Percentiles rank a stretch among this genome's conserved stretches.
phyloP scores from a whole-genome alignment of 2,329 filamentous ascomycete species.

The Ophiostoma tasmaniense region DNA sequence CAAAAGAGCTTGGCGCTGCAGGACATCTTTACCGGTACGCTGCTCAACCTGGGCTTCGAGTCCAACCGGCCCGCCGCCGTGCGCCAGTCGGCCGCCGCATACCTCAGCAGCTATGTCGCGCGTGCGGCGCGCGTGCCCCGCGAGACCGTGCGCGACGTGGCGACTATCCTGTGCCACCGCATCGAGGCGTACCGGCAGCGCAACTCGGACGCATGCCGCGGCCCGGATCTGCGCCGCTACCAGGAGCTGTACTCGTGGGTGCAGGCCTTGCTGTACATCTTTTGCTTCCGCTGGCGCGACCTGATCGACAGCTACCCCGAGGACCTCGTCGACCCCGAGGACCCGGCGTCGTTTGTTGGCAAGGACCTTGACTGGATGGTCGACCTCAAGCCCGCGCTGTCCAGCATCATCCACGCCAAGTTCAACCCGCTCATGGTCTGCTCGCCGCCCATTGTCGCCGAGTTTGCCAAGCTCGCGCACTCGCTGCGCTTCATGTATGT shows the following conservation, averaged over 20 bases:
- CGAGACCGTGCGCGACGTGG: conserved; percentile 71
- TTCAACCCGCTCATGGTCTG: conserved; percentile 95
- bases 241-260: conserved; percentile 77
- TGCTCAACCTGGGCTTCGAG: conserved; percentile 64
- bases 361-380: conserved; percentile 73
- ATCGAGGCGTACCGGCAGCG: conserved; percentile 65
- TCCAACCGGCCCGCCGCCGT: conserved; percentile 61
- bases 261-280: conserved; percentile 89
- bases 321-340: conserved; percentile 54
- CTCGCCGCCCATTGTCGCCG: conserved; percentile 78
- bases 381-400: conserved; percentile 64
- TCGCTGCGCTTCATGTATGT: conserved; percentile 85
- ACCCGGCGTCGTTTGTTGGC: conserved; percentile 50
- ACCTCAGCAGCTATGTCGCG: conserved; percentile 89
- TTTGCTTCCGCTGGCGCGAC: conserved; percentile 96
- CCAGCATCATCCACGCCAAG: conserved; percentile 71
- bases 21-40: conserved; percentile 72
- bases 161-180: conserved; percentile 67
- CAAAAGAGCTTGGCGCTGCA: conserved; percentile 71
- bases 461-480: conserved; percentile 82
- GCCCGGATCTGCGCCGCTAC: conserved; percentile 78
- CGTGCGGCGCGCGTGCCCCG: conserved; percentile 74
- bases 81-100: conserved; percentile 79
- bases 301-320: conserved; percentile 58
- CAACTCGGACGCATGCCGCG: conserved; percentile 66